Evolutionary conservation across 2,329 filamentous ascomycete species (phyloP), one percentile per base, ranked within the genome.

Genomic region (Dactylellina drechsleri): DNA sequence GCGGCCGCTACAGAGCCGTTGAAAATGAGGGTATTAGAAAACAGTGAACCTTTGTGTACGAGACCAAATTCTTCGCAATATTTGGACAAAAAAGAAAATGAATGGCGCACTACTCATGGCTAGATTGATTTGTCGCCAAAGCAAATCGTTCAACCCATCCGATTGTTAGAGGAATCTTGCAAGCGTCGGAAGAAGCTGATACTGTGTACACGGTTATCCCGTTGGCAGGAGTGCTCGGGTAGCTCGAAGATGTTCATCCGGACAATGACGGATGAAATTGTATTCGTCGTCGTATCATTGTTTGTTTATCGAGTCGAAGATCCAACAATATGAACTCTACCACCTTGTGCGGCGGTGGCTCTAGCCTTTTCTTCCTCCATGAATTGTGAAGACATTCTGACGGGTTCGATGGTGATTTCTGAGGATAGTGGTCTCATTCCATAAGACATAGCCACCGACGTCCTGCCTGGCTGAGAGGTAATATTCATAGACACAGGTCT

Each of bases 311-410:
- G 40, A 40, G 62, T 18, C 23, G 41, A 28, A 5, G 47, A 41
- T 57, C 68, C 68, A 26, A 73, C 68, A 18, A 73, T 16, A 18
- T 73, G 68, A 40, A 74, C 70, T 67, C 62, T 50, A 10, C 70
- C 70, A 26, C 70, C 56, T 31, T 67, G 56, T 7, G 60, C 43
- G 16, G 62, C 70, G 7, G 16, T 18, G 2, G 50, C 40, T 28
- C 23, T 62, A 4, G 62, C 62, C 31, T 49, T 26, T n/a, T 67
- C 50, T 57, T 66, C 57, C 16, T 58, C 50, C 28, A 56, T 43
- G 15, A 57, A 6, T 26, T 74, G 70, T 26, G 56, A 12, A 4
- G 45, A 43, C 47, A 50, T 45, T 26, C 49, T 66, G 26, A 50
- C 57, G 3, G 70, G 70, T 28, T 62, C 62, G 16, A 74, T 58